A percentile compares a stretch with the other conserved stretches of the same genome.
Conservation (phyloP, 345 rosid species). For the Rhodamnia argentea region DNA sequence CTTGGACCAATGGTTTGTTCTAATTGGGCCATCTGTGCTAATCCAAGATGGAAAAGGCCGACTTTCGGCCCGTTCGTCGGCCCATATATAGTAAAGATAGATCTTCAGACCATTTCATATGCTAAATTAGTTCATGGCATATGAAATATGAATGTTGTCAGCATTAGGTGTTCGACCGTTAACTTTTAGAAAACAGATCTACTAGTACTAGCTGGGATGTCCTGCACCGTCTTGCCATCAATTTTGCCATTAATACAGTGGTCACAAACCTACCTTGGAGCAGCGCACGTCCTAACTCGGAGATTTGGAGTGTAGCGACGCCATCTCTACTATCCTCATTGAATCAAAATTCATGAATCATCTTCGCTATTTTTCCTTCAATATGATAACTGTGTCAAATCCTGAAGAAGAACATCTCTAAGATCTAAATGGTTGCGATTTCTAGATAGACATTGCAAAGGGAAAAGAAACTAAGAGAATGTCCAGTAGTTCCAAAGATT, state of each 20-base stretch:
- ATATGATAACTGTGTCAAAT: background rate
- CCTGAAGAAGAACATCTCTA: background rate
- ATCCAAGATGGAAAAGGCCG: background rate
- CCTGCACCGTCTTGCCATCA: background rate
- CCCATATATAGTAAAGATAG: background rate
- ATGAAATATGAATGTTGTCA: background rate
- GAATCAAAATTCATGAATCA: background rate
- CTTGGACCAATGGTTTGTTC: background rate
- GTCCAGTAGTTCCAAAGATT: background rate
- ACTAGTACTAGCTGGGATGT: background rate
- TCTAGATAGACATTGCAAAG: background rate
- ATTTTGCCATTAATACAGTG: background rate
- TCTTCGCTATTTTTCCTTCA: background rate
- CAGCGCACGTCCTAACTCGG: background rate
- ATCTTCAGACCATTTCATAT: background rate
- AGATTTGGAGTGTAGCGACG: background rate
- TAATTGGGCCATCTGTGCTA: background rate
- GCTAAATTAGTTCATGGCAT: background rate
- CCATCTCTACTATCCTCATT: background rate
- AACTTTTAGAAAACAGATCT: background rate
- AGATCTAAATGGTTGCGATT: background rate
- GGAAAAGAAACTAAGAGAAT: background rate
- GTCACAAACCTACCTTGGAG: background rate
- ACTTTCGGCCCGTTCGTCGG: background rate
- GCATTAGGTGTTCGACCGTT: background rate